These are phyloP conservation scores for Kodamaea fungicola DNA, from an alignment of 1,139 yeast species.

Conservation along the genomic window DNA sequence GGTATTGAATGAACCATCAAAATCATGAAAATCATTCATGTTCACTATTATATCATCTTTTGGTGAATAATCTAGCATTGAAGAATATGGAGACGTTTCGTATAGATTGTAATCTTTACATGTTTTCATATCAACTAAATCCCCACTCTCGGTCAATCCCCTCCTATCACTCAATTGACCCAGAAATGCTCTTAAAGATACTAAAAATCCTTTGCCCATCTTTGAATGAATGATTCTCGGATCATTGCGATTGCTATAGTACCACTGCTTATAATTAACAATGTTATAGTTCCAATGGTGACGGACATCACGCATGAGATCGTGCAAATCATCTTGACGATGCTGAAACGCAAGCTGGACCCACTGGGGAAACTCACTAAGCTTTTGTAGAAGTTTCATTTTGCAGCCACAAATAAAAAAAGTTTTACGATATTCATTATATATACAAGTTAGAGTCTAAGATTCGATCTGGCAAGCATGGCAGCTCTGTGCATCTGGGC, in stretches of 20 bases:
- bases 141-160: too few species aligned
- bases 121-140: too few species aligned
- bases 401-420: too few species aligned
- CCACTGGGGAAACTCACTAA: too few species aligned
- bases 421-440: neutral
- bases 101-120: too few species aligned
- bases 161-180: conserved; percentile 8
- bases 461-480: conserved; percentile 74
- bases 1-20: too few species aligned
- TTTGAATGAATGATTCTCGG: conserved; percentile 22
- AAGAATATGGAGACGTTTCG: too few species aligned
- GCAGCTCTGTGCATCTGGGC: conserved; percentile 82
- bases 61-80: too few species aligned
- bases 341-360: too few species aligned
- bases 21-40: too few species aligned
- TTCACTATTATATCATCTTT: too few species aligned
- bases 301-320: conserved; percentile 4
- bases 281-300: conserved; percentile 9
- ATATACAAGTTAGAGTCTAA: conserved; percentile 32
- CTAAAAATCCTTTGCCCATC: conserved; percentile 13
- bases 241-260: conserved; percentile 19
- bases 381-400: too few species aligned
- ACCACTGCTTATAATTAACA: conserved; percentile 16
- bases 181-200: conserved; percentile 20
- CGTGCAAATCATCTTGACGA: neutral